Evolutionary conservation across 139 green algal species (phyloP), one percentile per base, ranked within the genome.

Genomic region (Desmodesmus armatus): DNA sequence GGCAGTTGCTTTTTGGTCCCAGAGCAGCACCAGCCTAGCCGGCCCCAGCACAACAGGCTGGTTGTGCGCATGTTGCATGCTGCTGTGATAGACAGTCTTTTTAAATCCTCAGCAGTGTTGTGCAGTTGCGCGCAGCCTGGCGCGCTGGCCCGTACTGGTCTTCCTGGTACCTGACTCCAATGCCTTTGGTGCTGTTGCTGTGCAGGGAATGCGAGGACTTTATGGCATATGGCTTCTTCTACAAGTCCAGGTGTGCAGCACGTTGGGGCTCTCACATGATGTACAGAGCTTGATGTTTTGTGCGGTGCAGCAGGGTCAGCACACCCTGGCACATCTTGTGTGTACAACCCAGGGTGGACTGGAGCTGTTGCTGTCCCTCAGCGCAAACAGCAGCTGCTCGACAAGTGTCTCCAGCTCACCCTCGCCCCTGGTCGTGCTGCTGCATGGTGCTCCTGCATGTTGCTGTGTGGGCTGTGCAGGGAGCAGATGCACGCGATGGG

Each of bases 401-500:
- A n/a, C n/a, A n/a, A n/a, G n/a, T n/a, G n/a, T n/a, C n/a, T n/a
- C n/a, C n/a, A n/a, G n/a, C n/a, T n/a, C n/a, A n/a, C n/a, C n/a
- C n/a, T n/a, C n/a, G n/a, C n/a, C n/a, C n/a, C n/a, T n/a, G n/a
- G n/a, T n/a, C n/a, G n/a, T n/a, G n/a, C n/a, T n/a, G n/a, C n/a
- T n/a, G n/a, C n/a, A n/a, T n/a, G n/a, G n/a, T n/a, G n/a, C n/a
- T n/a, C n/a, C n/a, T n/a, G n/a, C n/a, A n/a, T n/a, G n/a, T n/a
- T n/a, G n/a, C n/a, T n/a, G n/a, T n/a, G n/a, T n/a, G n/a, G n/a
- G n/a, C 5, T 31, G 11, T 62, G 33, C 85, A 89, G 83, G 62
- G 35, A 90, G 53, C 53, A 94, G 82, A 65, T 91, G 74, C 67
- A 62, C 4, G 85, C 72, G 1, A 66, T 83, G 71, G 84, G 85